phyloP scores from a whole-genome alignment of 179 eudicot species.

The Patellifolia procumbens region DNA sequence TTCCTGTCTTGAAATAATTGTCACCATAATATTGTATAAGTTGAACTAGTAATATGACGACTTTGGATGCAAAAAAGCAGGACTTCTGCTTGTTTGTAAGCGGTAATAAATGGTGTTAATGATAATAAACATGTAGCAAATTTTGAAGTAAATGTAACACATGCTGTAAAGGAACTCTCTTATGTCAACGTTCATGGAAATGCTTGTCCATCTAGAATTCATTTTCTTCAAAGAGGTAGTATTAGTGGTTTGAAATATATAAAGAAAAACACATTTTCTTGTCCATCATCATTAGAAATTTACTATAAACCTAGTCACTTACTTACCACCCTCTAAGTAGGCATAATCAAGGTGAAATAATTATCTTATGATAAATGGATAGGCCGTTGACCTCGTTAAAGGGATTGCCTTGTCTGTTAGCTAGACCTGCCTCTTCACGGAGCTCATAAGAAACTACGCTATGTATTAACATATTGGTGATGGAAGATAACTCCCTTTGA shows the following conservation, averaged over 20 bases:
- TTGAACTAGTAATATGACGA: neutral
- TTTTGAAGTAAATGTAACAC: no score
- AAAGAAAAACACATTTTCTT: no score
- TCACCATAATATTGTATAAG: neutral
- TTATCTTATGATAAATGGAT: neutral
- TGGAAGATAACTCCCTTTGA: neutral
- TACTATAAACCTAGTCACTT: no score
- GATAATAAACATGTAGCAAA: no score
- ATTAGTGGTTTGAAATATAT: no score
- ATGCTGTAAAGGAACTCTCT: no score
- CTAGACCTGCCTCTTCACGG: neutral
- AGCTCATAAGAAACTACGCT: neutral
- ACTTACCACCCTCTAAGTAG: neutral
- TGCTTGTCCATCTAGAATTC: no score
- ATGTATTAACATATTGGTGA: neutral
- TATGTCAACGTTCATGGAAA: no score
- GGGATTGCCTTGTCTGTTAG: neutral
- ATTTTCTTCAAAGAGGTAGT: no score
- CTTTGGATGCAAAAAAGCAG: neutral
- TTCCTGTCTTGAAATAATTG: neutral
- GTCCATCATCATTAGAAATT: no score
- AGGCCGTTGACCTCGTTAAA: conserved; percentile 18
- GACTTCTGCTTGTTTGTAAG: no score
- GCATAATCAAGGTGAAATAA: neutral
- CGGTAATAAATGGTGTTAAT: no score